Evolutionary conservation across 2,329 filamentous ascomycete species (phyloP).

Genomic region (Fonsecaea nubica): DNA sequence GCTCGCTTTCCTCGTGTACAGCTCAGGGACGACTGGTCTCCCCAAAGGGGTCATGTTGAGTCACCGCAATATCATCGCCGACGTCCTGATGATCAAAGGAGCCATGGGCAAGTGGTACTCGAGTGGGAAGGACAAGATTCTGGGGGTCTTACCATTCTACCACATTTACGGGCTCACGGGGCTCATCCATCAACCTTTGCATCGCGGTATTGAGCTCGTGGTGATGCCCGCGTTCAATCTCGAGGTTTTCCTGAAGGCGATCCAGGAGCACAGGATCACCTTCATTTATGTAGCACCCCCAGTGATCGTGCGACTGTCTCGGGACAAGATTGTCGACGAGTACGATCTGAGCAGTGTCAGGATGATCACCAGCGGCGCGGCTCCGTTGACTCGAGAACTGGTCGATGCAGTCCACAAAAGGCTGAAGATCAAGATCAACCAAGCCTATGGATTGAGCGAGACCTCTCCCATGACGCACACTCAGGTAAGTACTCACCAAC

Average conservation of each 20-base stretch:
- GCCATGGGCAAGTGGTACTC: conserved; percentile 58
- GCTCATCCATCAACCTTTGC: conserved; percentile 72
- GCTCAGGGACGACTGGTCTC: conserved; percentile 85
- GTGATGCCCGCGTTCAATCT: conserved; percentile 85
- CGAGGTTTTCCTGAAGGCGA: conserved; percentile 74
- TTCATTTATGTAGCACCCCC: conserved; percentile 85
- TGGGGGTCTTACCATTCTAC: conserved; percentile 87
- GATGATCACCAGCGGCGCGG: conserved; percentile 87
- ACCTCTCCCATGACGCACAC: conserved; percentile 80
- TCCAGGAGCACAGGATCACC: conserved; percentile 77
- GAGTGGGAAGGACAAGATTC: conserved; percentile 71
- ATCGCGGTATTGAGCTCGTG: conserved; percentile 69
- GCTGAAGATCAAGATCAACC: conserved; percentile 80
- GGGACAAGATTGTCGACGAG: conserved; percentile 76
- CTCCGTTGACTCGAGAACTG: conserved; percentile 80
- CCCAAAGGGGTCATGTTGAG: conserved; percentile 91
- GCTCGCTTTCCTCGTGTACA: conserved; percentile 84
- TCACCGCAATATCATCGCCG: conserved; percentile 82
- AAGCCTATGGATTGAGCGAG: conserved; percentile 90
- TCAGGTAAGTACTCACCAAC: conserved; percentile 51
- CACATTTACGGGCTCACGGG: conserved; percentile 86
- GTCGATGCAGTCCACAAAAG: conserved; percentile 77
- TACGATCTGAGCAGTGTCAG: conserved; percentile 81
- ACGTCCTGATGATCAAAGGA: conserved; percentile 65
- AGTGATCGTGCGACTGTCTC: conserved; percentile 78